Evolutionary conservation across 2,329 filamentous ascomycete species (phyloP), one percentile per base, ranked within the genome.

Genomic region (Fusarium pininemorale): DNA sequence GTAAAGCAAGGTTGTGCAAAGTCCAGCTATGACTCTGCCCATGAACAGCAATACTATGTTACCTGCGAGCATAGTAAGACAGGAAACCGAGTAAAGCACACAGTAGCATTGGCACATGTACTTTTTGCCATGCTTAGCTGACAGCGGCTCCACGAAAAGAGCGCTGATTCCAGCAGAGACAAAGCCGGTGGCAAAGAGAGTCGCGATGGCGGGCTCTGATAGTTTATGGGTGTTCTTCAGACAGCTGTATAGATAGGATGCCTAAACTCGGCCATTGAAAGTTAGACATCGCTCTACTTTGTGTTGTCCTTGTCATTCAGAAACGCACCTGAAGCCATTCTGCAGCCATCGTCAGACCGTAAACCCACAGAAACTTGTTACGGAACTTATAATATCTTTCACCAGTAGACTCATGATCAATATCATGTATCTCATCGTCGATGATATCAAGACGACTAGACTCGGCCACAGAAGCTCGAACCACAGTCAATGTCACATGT

Each of bases 261-360:
- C 59, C 59, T 62, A 2, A 2, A 1, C 0, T 7, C 5, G 3
- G 12, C 18, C 2, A 3, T 12, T 12, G 3, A 0, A 39, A 16
- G 24, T 62, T 12, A 61, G 58, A 14, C 12, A 16, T n/a, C 0
- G 0, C 2, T 18, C 22, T 14, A 1, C 5, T n/a, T n/a, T n/a
- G n/a, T n/a, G n/a, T n/a, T n/a, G n/a, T n/a, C n/a, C n/a, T n/a
- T n/a, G n/a, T n/a, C n/a, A n/a, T n/a, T n/a, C n/a, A n/a, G n/a
- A 7, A 32, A 35, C 58, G 14, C 48, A 62, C 59, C 59, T 62
- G 59, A 0, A 62, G 38, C 50, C 59, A 62, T 32, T 62, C 59
- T 22, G 38, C 59, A 15, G 59, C 30, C 38, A 62, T 57, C 0
- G 26, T 16, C 1, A 62, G 38, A 2, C 50, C n/a, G 0, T 57